phyloP scores from a whole-genome alignment of 371 early-diverging fungal genomes.

The Rhizopus microsporus region DNA sequence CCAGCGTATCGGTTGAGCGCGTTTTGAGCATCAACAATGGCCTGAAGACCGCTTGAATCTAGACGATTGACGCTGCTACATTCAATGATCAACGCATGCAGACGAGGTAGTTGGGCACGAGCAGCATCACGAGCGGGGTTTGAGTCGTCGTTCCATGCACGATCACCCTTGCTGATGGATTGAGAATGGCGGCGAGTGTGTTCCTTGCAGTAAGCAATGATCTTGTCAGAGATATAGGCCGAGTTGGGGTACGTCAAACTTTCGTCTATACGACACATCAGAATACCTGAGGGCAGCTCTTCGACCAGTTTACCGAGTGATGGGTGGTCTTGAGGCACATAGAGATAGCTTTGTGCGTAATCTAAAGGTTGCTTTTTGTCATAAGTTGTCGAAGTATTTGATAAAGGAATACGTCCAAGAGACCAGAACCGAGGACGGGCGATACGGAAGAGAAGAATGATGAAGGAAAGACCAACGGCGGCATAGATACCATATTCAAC shows the following conservation, averaged over 20 bases:
- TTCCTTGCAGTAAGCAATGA: slow-evolving; percentile 45
- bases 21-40: slow-evolving; percentile 56
- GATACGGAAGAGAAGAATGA: slow-evolving; percentile 67
- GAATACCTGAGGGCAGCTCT: slow-evolving; percentile 56
- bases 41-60: slow-evolving; percentile 69
- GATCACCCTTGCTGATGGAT: slow-evolving; percentile 37
- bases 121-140: slow-evolving; percentile 24
- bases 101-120: slow-evolving; percentile 40
- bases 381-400: neutral
- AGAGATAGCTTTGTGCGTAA: slow-evolving; percentile 32
- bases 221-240: slow-evolving; percentile 48
- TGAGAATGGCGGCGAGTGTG: slow-evolving; percentile 33
- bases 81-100: slow-evolving; percentile 69
- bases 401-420: slow-evolving; percentile 44
- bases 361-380: slow-evolving; percentile 8
- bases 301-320: slow-evolving; percentile 38
- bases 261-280: slow-evolving; percentile 65
- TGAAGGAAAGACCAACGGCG: slow-evolving; percentile 62
- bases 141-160: slow-evolving; percentile 54
- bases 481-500: slow-evolving; percentile 76
- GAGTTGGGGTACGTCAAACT: slow-evolving; percentile 74
- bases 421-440: slow-evolving; percentile 67
- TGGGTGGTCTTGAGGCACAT: slow-evolving; percentile 45
- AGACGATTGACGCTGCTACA: slow-evolving; percentile 62
- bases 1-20: slow-evolving; percentile 59